Percentiles rank a stretch among this genome's conserved stretches.
Conservation (phyloP, 2,329 filamentous ascomycete species). For the Dryadomyces sulphureus region DNA sequence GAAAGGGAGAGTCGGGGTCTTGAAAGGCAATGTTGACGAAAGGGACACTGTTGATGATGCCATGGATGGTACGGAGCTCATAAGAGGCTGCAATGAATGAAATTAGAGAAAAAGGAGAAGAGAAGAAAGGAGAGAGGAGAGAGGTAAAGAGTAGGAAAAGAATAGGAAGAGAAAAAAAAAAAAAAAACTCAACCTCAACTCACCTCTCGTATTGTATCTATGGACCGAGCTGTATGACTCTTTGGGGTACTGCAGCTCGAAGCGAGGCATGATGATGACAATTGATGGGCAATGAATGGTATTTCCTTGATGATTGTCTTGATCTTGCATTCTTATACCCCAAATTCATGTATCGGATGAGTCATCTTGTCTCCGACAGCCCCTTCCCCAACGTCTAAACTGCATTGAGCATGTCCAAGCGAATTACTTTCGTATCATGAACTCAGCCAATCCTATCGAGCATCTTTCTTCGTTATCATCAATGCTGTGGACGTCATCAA, state of each 20-base stretch:
- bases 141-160: background rate
- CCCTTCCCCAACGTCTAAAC: background rate
- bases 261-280: slow-evolving; percentile 23
- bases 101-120: background rate
- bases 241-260: slow-evolving; percentile 45
- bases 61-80: slow-evolving; percentile 56
- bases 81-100: slow-evolving; percentile 43
- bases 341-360: background rate
- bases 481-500: too few relatives aligned
- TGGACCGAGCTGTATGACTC: slow-evolving; percentile 50
- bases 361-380: background rate
- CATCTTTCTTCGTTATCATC: too few relatives aligned
- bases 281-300: background rate
- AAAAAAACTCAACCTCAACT: slow-evolving; percentile 3
- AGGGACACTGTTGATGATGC: slow-evolving; percentile 57
- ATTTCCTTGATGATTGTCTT: background rate
- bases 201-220: slow-evolving; percentile 50
- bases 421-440: background rate
- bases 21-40: slow-evolving; percentile 73
- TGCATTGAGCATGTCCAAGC: background rate
- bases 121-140: background rate
- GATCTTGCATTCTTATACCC: background rate
- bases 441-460: too few relatives aligned
- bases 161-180: background rate
- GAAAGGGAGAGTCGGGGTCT: slow-evolving; percentile 49